Evolutionary conservation across 2,329 filamentous ascomycete genomes (phyloP), one percentile per base, ranked within the genome.

Genomic region (Fonsecaea monophora): DNA sequence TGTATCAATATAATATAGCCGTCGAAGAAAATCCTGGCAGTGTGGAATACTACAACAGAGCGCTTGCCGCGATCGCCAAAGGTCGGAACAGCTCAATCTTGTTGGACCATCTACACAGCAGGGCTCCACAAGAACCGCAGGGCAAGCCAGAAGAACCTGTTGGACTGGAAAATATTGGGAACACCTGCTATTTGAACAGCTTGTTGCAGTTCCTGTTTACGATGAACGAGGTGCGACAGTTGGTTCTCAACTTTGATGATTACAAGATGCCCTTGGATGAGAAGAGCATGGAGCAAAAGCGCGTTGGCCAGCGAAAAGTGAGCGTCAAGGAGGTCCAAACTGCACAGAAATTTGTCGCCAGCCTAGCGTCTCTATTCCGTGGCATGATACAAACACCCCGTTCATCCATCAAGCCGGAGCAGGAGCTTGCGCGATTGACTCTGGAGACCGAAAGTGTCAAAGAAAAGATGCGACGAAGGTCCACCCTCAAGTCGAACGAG

Each of bases 111-210:
- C 40, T 73, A 21, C 68, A 71, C n/a, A 67, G 64, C 53, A 61
- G 53, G 15, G 63, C 67, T 9, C 66, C 65, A 6, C 65, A 67
- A 54, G 57, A 34, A 45, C 66, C 65, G 21, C 76, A 69, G 74
- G 74, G 78, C 42, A 75, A 73, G 66, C 77, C 79, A 55, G 82
- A 86, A 35, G 88, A 92, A 77, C 95, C 95, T 0, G 91, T 96
- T 25, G 95, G 95, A 0, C 84, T 98, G 5, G 86, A 89, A 70
- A 99, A 98, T 73, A 96, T 98, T 65, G 94, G 95, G 66, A 99
- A 99, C 75, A 99, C 96, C 0, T 99, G 95, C 77, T 99, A 99
- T 74, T 84, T 99, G 62, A 99, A 99, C 82, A 98, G 94, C 79
- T 86, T 99, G 57, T 83, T 99, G 9, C 95, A 99, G 74, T 98